Percentiles rank a stretch among this genome's conserved stretches.
Conservation (phyloP, 1,284 basidiomycete genomes). For the Ceratobasidium sp. region DNA sequence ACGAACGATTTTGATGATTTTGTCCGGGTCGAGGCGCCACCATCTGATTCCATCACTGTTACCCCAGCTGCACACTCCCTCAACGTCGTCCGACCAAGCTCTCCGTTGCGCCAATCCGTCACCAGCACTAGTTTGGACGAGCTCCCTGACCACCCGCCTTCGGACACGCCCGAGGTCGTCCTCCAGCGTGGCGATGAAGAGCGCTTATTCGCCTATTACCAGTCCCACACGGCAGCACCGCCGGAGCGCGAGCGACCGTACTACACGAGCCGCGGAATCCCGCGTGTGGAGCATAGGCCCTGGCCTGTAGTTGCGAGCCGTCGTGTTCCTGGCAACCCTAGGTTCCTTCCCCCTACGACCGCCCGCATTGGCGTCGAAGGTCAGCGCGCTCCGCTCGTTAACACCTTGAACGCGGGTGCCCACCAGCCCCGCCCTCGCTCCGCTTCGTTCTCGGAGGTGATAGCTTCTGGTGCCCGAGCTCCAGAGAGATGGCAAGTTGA, state of each 20-base stretch:
- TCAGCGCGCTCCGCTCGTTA: constrained; percentile 25
- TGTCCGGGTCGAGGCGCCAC: constrained; percentile 33
- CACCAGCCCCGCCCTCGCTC: constrained; percentile 24
- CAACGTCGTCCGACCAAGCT: constrained; percentile 11
- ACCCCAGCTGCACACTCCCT: neutral
- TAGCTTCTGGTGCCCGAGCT: constrained; percentile 6
- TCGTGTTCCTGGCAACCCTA: constrained; percentile 20
- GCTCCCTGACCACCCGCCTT: constrained; percentile 4
- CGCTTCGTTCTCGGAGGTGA: constrained; percentile 26
- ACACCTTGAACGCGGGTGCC: neutral
- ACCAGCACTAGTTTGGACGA: neutral
- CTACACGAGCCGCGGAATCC: neutral
- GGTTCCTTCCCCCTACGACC: neutral
- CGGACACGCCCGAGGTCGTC: constrained; percentile 5
- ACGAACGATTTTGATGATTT: constrained; percentile 37
- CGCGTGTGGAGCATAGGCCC: constrained; percentile 1
- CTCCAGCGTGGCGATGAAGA: constrained; percentile 26
- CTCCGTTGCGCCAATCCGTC: constrained; percentile 24
- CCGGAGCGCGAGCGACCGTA: constrained; percentile 13
- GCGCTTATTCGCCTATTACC: constrained; percentile 30
- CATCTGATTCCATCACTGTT: constrained; percentile 1
- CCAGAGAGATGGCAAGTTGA: constrained; percentile 31
- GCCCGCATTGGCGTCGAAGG: constrained; percentile 13
- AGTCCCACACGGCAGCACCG: neutral
- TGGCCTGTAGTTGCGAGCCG: constrained; percentile 1